phyloP scores from a whole-genome alignment of 1,284 basidiomycete species.

The Cryptococcus neoformans region DNA sequence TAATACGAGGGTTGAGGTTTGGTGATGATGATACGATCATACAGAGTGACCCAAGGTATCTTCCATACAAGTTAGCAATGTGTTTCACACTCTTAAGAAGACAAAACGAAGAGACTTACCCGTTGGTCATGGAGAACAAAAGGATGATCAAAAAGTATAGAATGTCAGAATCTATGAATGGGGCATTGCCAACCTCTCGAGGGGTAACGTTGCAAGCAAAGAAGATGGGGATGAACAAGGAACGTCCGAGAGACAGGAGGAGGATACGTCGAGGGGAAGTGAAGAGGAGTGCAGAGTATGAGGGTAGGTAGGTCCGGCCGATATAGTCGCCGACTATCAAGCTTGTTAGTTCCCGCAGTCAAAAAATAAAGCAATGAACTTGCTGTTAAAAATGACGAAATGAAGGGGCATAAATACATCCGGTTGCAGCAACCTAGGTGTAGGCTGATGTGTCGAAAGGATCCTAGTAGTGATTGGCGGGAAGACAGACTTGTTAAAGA shows the following conservation, averaged over 20 bases:
- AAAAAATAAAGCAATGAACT: constrained; percentile 15
- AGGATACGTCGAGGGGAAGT: constrained; percentile 65
- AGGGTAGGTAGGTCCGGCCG: constrained; percentile 67
- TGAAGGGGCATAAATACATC: constrained; percentile 48
- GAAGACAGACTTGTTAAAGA: constrained; percentile 66
- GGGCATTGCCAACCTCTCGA: constrained; percentile 12
- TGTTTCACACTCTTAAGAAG: constrained; percentile 18
- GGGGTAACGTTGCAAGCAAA: constrained; percentile 66
- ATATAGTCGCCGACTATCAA: constrained; percentile 63
- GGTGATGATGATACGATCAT: constrained; percentile 49
- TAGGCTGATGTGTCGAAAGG: constrained; percentile 57
- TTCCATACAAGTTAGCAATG: constrained; percentile 5
- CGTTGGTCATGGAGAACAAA: constrained; percentile 70
- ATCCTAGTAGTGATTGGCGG: constrained; percentile 79
- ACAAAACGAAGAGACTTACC: constrained; percentile 56
- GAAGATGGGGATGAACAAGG: constrained; percentile 74
- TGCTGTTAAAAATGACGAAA: constrained; percentile 50
- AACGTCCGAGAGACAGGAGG: constrained; percentile 62
- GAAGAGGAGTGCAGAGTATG: constrained; percentile 61
- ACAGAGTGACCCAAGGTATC: constrained; percentile 38
- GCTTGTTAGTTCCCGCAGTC: not conserved
- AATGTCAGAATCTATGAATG: constrained; percentile 60
- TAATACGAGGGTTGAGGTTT: constrained; percentile 40
- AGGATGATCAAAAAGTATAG: constrained; percentile 71
- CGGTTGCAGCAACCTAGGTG: constrained; percentile 37